phyloP scores from a whole-genome alignment of 139 green algal genomes.

The Picochlorum costavermella region DNA sequence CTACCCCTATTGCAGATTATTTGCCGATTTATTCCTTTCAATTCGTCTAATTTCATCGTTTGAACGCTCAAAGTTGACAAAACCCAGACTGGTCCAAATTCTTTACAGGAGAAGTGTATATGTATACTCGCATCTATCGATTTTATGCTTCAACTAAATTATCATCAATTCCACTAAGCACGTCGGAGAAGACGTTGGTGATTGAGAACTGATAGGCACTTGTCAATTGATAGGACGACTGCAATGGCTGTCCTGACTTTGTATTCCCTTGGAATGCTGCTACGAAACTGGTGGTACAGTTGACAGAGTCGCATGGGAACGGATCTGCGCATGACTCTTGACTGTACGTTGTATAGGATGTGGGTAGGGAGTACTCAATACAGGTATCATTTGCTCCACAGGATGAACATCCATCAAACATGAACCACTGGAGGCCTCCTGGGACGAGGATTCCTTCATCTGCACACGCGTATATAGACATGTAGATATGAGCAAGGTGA shows the following conservation, averaged over 20 bases:
- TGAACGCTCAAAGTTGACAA: conserved; percentile 7
- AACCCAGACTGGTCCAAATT: conserved; percentile 32
- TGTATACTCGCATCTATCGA: no score
- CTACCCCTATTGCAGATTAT: background rate
- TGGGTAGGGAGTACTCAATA: conserved; percentile 6
- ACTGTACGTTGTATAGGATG: conserved; percentile 6
- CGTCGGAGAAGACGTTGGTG: background rate
- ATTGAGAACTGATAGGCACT: conserved; percentile 32
- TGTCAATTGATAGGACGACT: conserved; percentile 27
- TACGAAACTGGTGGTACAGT: conserved; percentile 29
- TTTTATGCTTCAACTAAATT: background rate
- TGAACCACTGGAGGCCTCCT: conserved; percentile 26
- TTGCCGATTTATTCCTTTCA: background rate
- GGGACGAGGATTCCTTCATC: background rate
- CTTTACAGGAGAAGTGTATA: no score
- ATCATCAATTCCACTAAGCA: conserved; percentile 2
- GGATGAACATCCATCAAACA: conserved; percentile 24
- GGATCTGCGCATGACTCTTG: conserved; percentile 22
- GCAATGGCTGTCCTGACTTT: conserved; percentile 18
- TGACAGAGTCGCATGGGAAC: conserved; percentile 10
- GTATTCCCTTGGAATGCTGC: conserved; percentile 25
- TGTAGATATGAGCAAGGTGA: background rate
- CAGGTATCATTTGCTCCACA: conserved; percentile 20
- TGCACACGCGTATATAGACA: background rate
- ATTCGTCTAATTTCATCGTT: background rate